Percentiles rank a stretch among this genome's conserved stretches.
phyloP scores from a whole-genome alignment of 108 stramenopile genomes.

The Cyclotella sp. region DNA sequence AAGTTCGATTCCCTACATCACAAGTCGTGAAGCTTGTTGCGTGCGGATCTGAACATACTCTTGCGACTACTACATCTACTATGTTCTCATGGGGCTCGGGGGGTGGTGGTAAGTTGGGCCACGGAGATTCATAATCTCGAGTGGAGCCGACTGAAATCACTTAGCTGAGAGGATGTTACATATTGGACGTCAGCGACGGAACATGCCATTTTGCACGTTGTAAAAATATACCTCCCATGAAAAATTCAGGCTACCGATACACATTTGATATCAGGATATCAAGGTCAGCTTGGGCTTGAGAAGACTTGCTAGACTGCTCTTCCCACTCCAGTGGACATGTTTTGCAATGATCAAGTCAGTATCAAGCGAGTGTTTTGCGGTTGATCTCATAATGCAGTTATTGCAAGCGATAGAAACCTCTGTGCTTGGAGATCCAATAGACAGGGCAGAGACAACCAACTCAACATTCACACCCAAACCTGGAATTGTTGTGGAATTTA shows the following conservation, averaged over 20 bases:
- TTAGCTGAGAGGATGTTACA: constrained; percentile 27
- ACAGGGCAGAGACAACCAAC: constrained; percentile 17
- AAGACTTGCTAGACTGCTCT: constrained; percentile 35
- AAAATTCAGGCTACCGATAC: constrained; percentile 64
- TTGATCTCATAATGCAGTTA: constrained; percentile 65
- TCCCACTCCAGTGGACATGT: constrained; percentile 54
- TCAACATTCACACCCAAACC: constrained; percentile 56
- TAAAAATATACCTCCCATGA: constrained; percentile 61
- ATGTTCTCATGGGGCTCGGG: constrained; percentile 75
- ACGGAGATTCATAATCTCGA: constrained; percentile 53
- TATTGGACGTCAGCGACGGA: constrained; percentile 54
- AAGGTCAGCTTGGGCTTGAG: constrained; percentile 76
- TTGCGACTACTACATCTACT: constrained; percentile 50
- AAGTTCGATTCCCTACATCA: constrained; percentile 35
- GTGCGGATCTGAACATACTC: constrained; percentile 73
- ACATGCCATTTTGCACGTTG: constrained; percentile 78
- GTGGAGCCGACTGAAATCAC: constrained; percentile 36
- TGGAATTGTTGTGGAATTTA: constrained; percentile 76
- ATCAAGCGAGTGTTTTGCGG: constrained; percentile 63
- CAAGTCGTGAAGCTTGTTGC: constrained; percentile 55
- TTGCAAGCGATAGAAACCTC: constrained; percentile 70
- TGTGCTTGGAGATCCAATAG: constrained; percentile 78
- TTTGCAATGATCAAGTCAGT: constrained; percentile 45
- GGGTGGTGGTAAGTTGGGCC: constrained; percentile 71
- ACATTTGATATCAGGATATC: constrained; percentile 75